phyloP scores from a whole-genome alignment of 331 rosid genomes.

The Acacia concinna region DNA sequence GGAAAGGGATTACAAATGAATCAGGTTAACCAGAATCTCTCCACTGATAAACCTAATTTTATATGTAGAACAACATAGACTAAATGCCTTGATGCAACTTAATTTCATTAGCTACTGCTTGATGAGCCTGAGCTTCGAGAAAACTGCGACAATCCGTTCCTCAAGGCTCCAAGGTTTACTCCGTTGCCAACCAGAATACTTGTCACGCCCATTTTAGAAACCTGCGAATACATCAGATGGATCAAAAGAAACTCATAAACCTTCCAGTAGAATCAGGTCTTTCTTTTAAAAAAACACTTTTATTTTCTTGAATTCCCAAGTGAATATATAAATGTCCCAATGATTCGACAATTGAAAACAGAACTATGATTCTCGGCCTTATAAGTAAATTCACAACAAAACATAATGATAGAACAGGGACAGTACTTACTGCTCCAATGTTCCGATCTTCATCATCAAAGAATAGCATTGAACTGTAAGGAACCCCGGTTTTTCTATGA shows the following conservation, averaged over 20 bases:
- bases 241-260: not conserved
- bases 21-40: not conserved
- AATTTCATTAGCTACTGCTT: constrained; percentile 17
- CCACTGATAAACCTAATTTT: not conserved
- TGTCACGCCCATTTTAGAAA: constrained; percentile 51
- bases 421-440: constrained; percentile 42
- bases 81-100: not conserved
- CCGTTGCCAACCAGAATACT: constrained; percentile 48
- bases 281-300: not conserved
- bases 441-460: constrained; percentile 62
- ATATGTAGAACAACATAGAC: not conserved
- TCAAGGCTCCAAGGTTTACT: constrained; percentile 47
- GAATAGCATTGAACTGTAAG: constrained; percentile 58
- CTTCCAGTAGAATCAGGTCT: not conserved
- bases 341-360: not conserved
- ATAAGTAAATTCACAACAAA: not conserved
- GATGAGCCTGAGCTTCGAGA: constrained; percentile 40
- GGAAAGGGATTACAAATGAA: not conserved
- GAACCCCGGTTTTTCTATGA: constrained; percentile 47
- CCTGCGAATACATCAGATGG: constrained; percentile 20
- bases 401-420: not conserved
- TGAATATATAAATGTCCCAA: not conserved
- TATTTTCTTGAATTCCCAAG: constrained; percentile 3
- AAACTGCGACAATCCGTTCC: constrained; percentile 44
- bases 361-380: not conserved